Conservation (phyloP, 1,284 basidiomycete genomes). For the Cryptococcus neoformans region DNA sequence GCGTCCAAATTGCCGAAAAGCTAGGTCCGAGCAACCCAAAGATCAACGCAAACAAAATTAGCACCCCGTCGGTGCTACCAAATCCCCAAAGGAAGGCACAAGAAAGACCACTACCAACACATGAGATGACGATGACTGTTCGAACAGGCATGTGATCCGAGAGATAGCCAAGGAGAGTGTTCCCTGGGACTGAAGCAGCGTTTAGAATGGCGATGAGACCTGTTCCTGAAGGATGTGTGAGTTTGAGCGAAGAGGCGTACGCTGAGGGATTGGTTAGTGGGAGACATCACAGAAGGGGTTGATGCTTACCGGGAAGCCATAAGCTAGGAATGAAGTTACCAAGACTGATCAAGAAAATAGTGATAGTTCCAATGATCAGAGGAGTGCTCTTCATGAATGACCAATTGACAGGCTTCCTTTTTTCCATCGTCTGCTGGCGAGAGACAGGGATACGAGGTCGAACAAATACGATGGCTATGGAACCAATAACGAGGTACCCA, state of each 20-base stretch:
- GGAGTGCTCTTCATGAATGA: slow-evolving; percentile 25
- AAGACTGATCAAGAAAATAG: slow-evolving; percentile 40
- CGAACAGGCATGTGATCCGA: slow-evolving; percentile 38
- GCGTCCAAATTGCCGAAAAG: slow-evolving; percentile 38
- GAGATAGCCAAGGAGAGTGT: slow-evolving; percentile 41
- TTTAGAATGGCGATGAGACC: slow-evolving; percentile 47
- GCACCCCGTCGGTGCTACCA: slow-evolving; percentile 28
- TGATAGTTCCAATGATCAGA: slow-evolving; percentile 32
- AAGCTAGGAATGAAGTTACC: slow-evolving; percentile 48
- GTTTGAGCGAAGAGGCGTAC: slow-evolving; percentile 37
- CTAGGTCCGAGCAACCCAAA: slow-evolving; percentile 35
- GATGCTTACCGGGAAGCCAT: slow-evolving; percentile 42
- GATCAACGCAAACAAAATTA: slow-evolving; percentile 30
- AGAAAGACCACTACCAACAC: slow-evolving; percentile 31
- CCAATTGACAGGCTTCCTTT: slow-evolving; percentile 19
- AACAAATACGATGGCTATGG: slow-evolving; percentile 38
- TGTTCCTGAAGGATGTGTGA: slow-evolving; percentile 39
- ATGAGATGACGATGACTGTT: slow-evolving; percentile 36
- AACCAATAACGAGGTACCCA: slow-evolving; percentile 31
- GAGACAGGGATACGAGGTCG: slow-evolving; percentile 39
- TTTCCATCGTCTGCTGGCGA: slow-evolving; percentile 4
- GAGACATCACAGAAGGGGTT: not conserved
- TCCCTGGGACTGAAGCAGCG: slow-evolving; percentile 44
- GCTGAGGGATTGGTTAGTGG: slow-evolving; percentile 10
- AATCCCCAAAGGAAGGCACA: slow-evolving; percentile 49